A percentile compares a stretch with the other conserved stretches of the same genome.
phyloP scores from a whole-genome alignment of 2,329 filamentous ascomycete species.

The Aspergillus oerlinghausenensis region DNA sequence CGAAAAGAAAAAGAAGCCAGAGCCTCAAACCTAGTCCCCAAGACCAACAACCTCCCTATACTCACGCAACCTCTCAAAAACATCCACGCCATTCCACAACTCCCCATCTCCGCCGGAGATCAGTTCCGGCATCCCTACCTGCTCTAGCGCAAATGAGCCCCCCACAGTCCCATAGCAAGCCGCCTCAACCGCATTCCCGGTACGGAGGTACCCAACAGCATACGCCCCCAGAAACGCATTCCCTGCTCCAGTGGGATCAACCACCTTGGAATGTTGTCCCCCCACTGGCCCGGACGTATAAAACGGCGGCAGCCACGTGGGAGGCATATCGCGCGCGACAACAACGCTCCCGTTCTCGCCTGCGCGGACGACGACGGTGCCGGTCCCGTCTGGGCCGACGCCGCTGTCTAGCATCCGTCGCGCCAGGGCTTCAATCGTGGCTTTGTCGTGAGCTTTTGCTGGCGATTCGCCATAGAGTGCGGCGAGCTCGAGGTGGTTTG shows the following conservation, averaged over 20 bases:
- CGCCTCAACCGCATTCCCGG: slow-evolving; percentile 17
- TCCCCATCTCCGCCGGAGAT: slow-evolving; percentile 2
- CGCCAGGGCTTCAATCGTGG: slow-evolving; percentile 12
- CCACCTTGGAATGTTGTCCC: slow-evolving; percentile 11
- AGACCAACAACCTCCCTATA: slow-evolving; percentile 3
- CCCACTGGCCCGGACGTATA: slow-evolving; percentile 1
- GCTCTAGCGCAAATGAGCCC: slow-evolving; percentile 29
- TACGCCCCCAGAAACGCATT: slow-evolving; percentile 36
- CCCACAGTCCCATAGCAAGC: slow-evolving; percentile 30
- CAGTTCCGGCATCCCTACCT: slow-evolving; percentile 25
- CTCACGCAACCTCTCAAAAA: slow-evolving; percentile 12
- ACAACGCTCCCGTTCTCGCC: slow-evolving; percentile 29
- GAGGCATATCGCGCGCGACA: slow-evolving; percentile 1
- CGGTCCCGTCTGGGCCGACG: slow-evolving; percentile 14
- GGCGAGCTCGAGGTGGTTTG: slow-evolving; percentile 36
- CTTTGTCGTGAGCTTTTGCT: background rate
- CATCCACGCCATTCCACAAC: slow-evolving; percentile 16
- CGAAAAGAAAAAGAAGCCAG: too few relatives aligned
- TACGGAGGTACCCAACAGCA: slow-evolving; percentile 21
- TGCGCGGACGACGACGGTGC: slow-evolving; percentile 25
- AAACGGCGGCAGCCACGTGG: slow-evolving; percentile 28
- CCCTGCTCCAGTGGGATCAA: slow-evolving; percentile 36
- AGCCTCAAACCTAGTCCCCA: background rate
- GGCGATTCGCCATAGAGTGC: slow-evolving; percentile 13
- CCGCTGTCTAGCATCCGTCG: slow-evolving; percentile 6